Evolutionary conservation across 164 flowering plant genomes (phyloP), one percentile per base, ranked within the genome.

Genomic region (Tinospora cordifolia): DNA sequence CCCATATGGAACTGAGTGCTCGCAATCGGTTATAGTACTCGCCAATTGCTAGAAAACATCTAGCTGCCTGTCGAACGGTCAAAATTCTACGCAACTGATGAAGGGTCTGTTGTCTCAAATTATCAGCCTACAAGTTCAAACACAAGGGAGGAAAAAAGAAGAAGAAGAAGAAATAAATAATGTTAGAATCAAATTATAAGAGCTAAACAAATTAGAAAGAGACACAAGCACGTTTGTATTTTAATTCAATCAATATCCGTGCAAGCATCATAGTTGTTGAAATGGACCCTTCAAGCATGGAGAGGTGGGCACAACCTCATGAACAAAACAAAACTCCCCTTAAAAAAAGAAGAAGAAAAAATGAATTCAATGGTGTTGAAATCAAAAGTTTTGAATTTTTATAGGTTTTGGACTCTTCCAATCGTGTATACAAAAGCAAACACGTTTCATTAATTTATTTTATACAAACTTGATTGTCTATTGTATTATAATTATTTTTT

Each of bases 1-100:
- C 84, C 99, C 99, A 95, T 0, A 92, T 82, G 63, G 98, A 91
- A 69, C 99, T 92, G 11, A 95, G 84, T 0, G 98, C 98, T 71
- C 98, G 81, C 57, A 95, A 67, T 24, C 99, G 82, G 30, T 83
- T 89, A 68, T 92, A 87, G 73, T 95, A 95, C 72, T 95, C 99
- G 19, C 94, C 94, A 38, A 95, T 90, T 25, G 83, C 93, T 79
- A 92, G 57, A 77, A 95, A 92, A 71, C 98, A 92, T 26, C 88
- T 79, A 0, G 91, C 98, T 0, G 96, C 97, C 72, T 95, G 99
- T 39, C 98, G 85, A 11, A 87, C 83, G 0, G 99, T 95, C 78
- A 95, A 64, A 71, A 86, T 88, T 49, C 89, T 84, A 5, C 83
- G 82, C 74, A 95, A 76, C 62, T 88, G 99, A 71, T 95, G 99